phyloP scores from a whole-genome alignment of 1,284 basidiomycete genomes.

The Anthracocystis setariae region DNA sequence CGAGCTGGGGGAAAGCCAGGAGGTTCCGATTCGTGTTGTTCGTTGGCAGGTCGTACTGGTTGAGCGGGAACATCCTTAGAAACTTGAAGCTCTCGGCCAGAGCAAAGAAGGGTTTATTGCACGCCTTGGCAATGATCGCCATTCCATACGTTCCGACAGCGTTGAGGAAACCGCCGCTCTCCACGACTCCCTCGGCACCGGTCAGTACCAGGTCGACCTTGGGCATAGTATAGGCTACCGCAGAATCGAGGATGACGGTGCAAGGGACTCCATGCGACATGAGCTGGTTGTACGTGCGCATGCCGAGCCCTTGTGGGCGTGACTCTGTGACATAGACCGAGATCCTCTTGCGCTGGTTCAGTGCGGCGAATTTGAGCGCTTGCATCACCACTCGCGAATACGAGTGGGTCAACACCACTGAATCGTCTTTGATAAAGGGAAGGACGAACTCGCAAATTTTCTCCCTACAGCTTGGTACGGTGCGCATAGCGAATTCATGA shows the following conservation, averaged over 20 bases:
- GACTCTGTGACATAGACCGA: slow-evolving; percentile 98
- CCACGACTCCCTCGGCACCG: slow-evolving; percentile 95
- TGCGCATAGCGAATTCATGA: slow-evolving; percentile 75
- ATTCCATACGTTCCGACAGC: slow-evolving; percentile 93
- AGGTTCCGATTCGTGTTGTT: slow-evolving; percentile 10
- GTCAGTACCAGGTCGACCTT: slow-evolving; percentile 93
- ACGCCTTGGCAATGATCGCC: slow-evolving; percentile 92
- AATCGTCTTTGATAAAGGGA: slow-evolving; percentile 92
- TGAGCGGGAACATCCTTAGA: slow-evolving; percentile 92
- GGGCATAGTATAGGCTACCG: slow-evolving; percentile 96
- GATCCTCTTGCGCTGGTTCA: slow-evolving; percentile 81
- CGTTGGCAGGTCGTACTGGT: slow-evolving; percentile 89
- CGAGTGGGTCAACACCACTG: slow-evolving; percentile 88
- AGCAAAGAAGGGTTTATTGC: slow-evolving; percentile 95
- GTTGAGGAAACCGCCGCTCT: slow-evolving; percentile 75
- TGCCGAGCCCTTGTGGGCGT: slow-evolving; percentile 77
- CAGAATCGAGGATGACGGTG: slow-evolving; percentile 92
- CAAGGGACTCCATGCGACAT: slow-evolving; percentile 86
- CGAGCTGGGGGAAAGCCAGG: slow-evolving; percentile 47
- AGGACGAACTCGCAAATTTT: slow-evolving; percentile 90
- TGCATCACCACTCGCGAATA: slow-evolving; percentile 96
- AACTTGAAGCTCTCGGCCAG: slow-evolving; percentile 97
- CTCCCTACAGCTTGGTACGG: slow-evolving; percentile 75
- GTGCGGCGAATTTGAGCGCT: slow-evolving; percentile 82
- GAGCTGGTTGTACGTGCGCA: slow-evolving; percentile 60